Base-by-base conservation (phyloP, 108 stramenopile genomes). In the Conticribra weissflogii region DNA sequence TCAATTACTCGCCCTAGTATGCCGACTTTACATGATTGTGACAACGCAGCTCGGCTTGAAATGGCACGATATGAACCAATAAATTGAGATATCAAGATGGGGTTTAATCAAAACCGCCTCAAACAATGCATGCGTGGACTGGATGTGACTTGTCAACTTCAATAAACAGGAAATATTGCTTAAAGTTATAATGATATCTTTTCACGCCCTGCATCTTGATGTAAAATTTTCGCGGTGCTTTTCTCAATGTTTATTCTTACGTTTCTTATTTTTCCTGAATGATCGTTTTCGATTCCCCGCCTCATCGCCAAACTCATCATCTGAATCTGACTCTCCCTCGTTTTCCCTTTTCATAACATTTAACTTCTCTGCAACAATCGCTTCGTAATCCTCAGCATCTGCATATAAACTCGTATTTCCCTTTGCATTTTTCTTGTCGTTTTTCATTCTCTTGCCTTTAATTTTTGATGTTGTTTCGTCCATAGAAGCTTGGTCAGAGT, bases 401-500 rank as follows among this genome's bases (percentile, higher is more conserved):
- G 36, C 36, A 12, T 9, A 41, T 9, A 41, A 5, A 5, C 22
- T 18, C 5, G 8, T 41, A 41, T 9, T 5, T 41, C 19, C 33
- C 54, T 44, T 52, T 60, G 28, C 24, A 1, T n/a, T 55, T 76
- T 74, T 57, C 33, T 53, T 63, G 3, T 29, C 51, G 54, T 70
- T 28, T 54, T 60, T 33, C 27, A 68, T 53, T 59, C 50, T 3
- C 54, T 67, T 68, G n/a, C n/a, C n/a, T n/a, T n/a, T n/a, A n/a
- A n/a, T n/a, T n/a, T n/a, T n/a, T n/a, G n/a, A n/a, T 54, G 52
- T 52, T 5, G 36, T 5, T 41, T 41, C 36, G 5, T 41, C 36
- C 0, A 15, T 36, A 54, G 55, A 28, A n/a, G 66, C 76, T 31
- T 81, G 71, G 25, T 75, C 79, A 48, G 62, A 64, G 5, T 66